A percentile compares a stretch with the other conserved stretches of the same genome.
Conservation (phyloP, 345 rosid species). For the Raphanus sativus region DNA sequence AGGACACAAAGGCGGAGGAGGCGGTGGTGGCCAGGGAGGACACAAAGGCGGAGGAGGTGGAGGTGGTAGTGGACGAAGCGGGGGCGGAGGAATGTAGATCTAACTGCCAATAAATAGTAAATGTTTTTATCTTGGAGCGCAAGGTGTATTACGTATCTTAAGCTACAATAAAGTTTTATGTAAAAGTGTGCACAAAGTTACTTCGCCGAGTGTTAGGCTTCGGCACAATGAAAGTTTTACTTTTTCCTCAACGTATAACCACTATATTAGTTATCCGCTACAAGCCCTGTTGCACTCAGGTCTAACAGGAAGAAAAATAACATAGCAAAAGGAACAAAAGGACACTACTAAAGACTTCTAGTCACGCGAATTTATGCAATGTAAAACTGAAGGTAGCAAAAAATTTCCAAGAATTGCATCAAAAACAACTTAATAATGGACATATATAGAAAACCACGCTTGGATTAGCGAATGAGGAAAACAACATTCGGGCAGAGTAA, state of each 20-base stretch:
- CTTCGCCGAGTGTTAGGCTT: constrained; percentile 12
- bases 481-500: neutral
- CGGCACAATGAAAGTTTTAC: neutral
- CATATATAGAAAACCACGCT: neutral
- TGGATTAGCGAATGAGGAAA: neutral
- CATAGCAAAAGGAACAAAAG: neutral
- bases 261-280: neutral
- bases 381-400: neutral
- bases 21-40: neutral
- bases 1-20: neutral
- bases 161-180: constrained; percentile 21
- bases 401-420: neutral
- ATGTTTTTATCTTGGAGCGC: neutral
- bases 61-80: constrained; percentile 8
- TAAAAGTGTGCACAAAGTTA: neutral
- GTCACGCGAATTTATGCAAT: neutral
- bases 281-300: neutral
- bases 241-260: neutral
- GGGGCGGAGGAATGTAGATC: neutral
- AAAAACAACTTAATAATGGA: neutral
- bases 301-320: neutral
- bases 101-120: neutral
- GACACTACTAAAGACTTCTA: neutral
- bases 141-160: neutral
- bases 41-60: neutral